Evolutionary conservation across 2,329 filamentous ascomycete species (phyloP), one percentile per base, ranked within the genome.

Genomic region (Cladophialophora bantiana): DNA sequence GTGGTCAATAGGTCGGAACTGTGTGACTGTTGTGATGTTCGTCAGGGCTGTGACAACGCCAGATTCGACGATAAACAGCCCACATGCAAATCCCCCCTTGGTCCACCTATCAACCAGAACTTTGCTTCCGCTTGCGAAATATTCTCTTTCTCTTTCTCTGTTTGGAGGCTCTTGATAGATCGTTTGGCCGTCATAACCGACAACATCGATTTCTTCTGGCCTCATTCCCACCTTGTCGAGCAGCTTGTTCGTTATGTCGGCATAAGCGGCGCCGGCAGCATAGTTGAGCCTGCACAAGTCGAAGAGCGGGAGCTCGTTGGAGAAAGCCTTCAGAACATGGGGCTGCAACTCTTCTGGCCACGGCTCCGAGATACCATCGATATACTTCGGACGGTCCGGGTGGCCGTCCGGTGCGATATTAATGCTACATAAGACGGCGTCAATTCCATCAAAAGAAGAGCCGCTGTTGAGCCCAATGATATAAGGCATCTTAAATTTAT

Each of bases 401-500:
- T 76, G 74, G 5, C 74, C 75, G 53, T 76, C 75, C 18, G 72
- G 68, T 5, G 69, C 73, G 35, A 76, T 59, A 1, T 68, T 66
- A 55, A 76, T 75, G 36, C 60, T 70, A 67, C 75, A 76, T 2
- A 76, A 66, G 15, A 76, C 74, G 20, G 70, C 75, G 53, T 77
- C 74, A 4, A 77, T 73, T 4, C 74, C 75, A 55, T 76, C 74
- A 64, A 76, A 76, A 2, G 74, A 75, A 18, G 71, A 74, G 56
- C 73, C 75, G 55, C 75, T 76, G 68, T 77, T 75, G 13, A 75
- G 68, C 18, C 74, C 75, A 38, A 76, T 48, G n/a, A 75, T 74
- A 65, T 75, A 75, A 34, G 65, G 59, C 71, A 73, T 73, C 45
- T 50, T 31, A 18, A 10, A 50, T 31, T 50, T 26, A 50, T 50